Evolutionary conservation across 2,329 filamentous ascomycete genomes (phyloP), one percentile per base, ranked within the genome.

Genomic region (Diplodia seriata): DNA sequence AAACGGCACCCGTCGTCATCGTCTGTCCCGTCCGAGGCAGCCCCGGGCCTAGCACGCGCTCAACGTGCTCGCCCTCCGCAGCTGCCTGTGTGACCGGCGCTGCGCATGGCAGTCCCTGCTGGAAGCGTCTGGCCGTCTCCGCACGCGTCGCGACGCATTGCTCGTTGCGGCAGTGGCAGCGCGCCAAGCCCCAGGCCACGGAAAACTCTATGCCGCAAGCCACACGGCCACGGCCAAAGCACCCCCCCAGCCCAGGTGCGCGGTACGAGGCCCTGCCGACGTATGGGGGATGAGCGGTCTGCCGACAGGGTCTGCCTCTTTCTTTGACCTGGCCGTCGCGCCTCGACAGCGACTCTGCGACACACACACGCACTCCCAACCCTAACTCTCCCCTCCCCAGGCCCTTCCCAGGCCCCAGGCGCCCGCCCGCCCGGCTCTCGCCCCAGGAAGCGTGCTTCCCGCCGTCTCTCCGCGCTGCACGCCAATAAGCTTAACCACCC

Each of bases 221-320:
- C 59, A 63, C 59, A 63, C 59, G 43, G 59, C 59, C 59, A 63
- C 59, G 43, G 40, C 40, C 59, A 26, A 26, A 23, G 43, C 57
- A n/a, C 57, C 40, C 57, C 57, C 40, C 57, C 57, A n/a, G 57
- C 57, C 57, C 57, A 50, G 43, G 8, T 62, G 29, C 59, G 47
- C n/a, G 59, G 59, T 49, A 49, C 40, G 43, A 49, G 57, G 29
- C 26, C 57, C 26, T 50, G 57, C 57, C 59, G 43, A 33, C 26
- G 59, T 63, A 63, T 63, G 59, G 59, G 59, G 59, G 59, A 51
- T 63, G 29, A 38, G 59, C 59, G 59, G 59, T 63, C 59, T 62
- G 54, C 54, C 54, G 23, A 26, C 57, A 51, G 59, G 59, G 38
- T 33, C 40, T 33, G 18, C 33, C 40, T 49, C 55, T 62, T 50